Evolutionary conservation across 768 basidiomycete species (phyloP), one percentile per base, ranked within the genome.

Genomic region (Lactarius deliciosus): DNA sequence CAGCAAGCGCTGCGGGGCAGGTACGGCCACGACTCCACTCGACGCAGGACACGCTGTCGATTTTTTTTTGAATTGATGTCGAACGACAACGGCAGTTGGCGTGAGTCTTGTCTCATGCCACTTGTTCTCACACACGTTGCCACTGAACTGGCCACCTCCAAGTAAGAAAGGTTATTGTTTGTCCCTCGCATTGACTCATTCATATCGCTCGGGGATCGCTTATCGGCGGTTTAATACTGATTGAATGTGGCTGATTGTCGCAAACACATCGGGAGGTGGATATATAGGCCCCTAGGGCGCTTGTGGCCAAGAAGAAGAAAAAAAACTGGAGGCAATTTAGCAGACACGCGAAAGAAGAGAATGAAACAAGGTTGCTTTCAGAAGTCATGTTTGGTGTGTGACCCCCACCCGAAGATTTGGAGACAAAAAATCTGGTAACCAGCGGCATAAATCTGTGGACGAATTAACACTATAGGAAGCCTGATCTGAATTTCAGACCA

Each of bases 131-230:
- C 55, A 54, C 53, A n/a, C 16, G 10, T 22, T 11, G 50, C 22
- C 50, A 25, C 50, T 25, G 13, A 25, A 25, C 50, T 53, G 25
- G 15, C 13, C 13, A 53, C 32, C 54, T 40, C 34, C 53, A 40
- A 32, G 60, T 66, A 66, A 53, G 57, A 59, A 62, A 57, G 16
- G 22, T 50, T 34, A 66, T 65, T 56, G 34, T 53, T 3, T 53
- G 41, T 56, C 41, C 22, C 41, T 47, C 41, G 34, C 11, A 32
- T 45, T 16, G 47, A 40, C 1, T 15, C 30, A 36, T 16, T 63
- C 43, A 30, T 59, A 50, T 57, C 63, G 47, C 47, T 58, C 45
- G 5, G 50, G 16, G 50, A 53, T 53, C 22, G 15, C 22, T 53
- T 25, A 25, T n/a, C 20, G 20, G 9, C 43, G 3, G 43, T 45